Evolutionary conservation across 1,284 basidiomycete genomes (phyloP).

Genomic region (Ceratobasidium sp.): DNA sequence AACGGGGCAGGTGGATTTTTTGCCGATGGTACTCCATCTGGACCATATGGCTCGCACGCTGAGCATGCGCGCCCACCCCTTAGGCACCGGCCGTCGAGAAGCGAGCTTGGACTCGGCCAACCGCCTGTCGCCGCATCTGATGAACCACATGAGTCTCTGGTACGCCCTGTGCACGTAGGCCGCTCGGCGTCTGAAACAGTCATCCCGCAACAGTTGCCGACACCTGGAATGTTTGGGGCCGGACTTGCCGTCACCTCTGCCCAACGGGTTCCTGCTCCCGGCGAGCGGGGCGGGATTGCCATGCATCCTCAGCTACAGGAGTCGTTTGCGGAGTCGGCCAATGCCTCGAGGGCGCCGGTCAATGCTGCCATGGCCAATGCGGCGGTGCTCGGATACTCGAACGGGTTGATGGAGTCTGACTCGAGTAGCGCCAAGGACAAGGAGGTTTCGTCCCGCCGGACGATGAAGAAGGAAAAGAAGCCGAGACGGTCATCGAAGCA

Average conservation of each 20-base stretch:
- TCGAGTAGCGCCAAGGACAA: conserved; percentile 29
- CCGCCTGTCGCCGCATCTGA: not conserved
- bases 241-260: conserved; percentile 31
- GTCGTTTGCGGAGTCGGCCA: conserved; percentile 39
- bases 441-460: conserved; percentile 19
- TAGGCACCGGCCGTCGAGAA: conserved; percentile 23
- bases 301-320: conserved; percentile 40
- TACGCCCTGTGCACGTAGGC: conserved; percentile 32
- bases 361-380: conserved; percentile 41
- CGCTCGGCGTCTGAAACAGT: conserved; percentile 34
- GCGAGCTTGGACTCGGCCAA: conserved; percentile 23
- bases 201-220: conserved; percentile 24
- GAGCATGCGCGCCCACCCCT: conserved; percentile 17
- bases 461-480: conserved; percentile 28
- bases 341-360: conserved; percentile 33
- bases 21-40: conserved; percentile 25
- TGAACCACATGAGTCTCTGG: conserved; percentile 11
- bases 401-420: conserved; percentile 23
- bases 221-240: conserved; percentile 25
- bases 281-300: not conserved
- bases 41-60: conserved; percentile 9
- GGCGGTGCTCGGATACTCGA: conserved; percentile 20
- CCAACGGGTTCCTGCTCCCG: not conserved
- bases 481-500: conserved; percentile 15
- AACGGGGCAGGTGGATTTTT: conserved; percentile 5